Base-by-base conservation (phyloP, 228 moss, liverwort and hornwort genomes). In the Sphagnum fallax region DNA sequence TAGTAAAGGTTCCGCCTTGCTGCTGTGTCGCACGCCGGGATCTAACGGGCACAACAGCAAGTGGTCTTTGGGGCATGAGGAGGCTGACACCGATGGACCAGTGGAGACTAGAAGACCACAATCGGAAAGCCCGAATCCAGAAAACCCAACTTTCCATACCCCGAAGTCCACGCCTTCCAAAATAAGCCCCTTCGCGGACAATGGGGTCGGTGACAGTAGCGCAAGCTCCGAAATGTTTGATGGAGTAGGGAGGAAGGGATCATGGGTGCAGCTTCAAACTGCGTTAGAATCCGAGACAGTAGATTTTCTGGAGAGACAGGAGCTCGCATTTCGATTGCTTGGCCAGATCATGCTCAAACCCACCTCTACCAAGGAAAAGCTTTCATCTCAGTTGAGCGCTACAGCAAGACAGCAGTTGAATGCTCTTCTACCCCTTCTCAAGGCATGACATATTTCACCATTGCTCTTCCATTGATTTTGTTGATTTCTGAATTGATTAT, bases 341-440 rank as follows among this genome's bases (percentile, higher is more conserved):
- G 72, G 81, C 59, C 83, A 81, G 66, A 76, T 88, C 6, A 60
- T 89, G 58, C 88, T 82, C 66, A 87, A 82, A 70, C 32, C 32
- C 32, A 70, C 72, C 16, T 86, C 82, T 6, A 51, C 75, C 53
- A 72, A 85, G 15, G 85, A 84, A 63, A 74, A 87, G 48, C 75
- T 82, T 61, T 53, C 84, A 60, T 79, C 79, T 59, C 84, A 86
- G 63, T 79, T 94, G 67, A 91, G 78, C 73, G 62, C 60, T 57
- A 67, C 68, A 59, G 91, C 80, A 51, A 74, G 72, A 57, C 77
- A 76, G 63, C 87, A 94, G 67, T 84, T 94, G 53, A 84, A 75
- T 77, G 74, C 74, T 50, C 77, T 94, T 69, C 82, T 91, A 67
- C 91, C 89, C 53, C 69, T 91, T 70, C 75, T 94, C 61, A 94